A percentile compares a stretch with the other conserved stretches of the same genome.
These are phyloP conservation scores for Coemansia linderi DNA, from an alignment of 371 early-diverging fungal species.

Conservation along the genomic window DNA sequence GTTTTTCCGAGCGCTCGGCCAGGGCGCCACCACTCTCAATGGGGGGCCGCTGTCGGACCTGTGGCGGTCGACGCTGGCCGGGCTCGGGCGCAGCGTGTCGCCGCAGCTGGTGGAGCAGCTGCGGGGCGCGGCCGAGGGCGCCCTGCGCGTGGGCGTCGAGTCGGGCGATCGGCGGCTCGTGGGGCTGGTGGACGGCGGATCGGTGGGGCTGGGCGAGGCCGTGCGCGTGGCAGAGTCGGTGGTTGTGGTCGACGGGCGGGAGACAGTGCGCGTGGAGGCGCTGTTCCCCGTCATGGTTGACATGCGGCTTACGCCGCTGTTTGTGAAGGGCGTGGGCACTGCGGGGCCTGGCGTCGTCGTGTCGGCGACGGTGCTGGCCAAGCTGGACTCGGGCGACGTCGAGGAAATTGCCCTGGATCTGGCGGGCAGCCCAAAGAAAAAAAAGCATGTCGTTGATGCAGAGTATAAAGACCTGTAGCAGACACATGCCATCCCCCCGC, in stretches of 20 bases:
- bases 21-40: background rate
- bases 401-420: constrained; percentile 7
- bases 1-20: constrained; percentile 4
- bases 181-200: background rate
- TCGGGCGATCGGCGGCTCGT: background rate
- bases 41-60: constrained; percentile 6
- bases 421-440: background rate
- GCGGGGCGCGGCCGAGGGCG: constrained; percentile 8
- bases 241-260: background rate
- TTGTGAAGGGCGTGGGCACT: constrained; percentile 20
- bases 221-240: constrained; percentile 13
- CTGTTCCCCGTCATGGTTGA: constrained; percentile 36
- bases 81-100: constrained; percentile 4
- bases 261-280: constrained; percentile 14
- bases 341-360: constrained; percentile 9
- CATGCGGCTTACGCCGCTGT: constrained; percentile 13
- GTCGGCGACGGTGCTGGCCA: constrained; percentile 5
- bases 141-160: constrained; percentile 2
- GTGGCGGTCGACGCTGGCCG: background rate
- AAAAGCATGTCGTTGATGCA: constrained; percentile 29
- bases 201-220: constrained; percentile 16
- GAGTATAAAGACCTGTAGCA: constrained; percentile 42
- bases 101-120: constrained; percentile 4
- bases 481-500: too few species aligned
- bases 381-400: constrained; percentile 16